Conservation (phyloP, 1,284 basidiomycete species). For the Cryptococcus floricola region DNA sequence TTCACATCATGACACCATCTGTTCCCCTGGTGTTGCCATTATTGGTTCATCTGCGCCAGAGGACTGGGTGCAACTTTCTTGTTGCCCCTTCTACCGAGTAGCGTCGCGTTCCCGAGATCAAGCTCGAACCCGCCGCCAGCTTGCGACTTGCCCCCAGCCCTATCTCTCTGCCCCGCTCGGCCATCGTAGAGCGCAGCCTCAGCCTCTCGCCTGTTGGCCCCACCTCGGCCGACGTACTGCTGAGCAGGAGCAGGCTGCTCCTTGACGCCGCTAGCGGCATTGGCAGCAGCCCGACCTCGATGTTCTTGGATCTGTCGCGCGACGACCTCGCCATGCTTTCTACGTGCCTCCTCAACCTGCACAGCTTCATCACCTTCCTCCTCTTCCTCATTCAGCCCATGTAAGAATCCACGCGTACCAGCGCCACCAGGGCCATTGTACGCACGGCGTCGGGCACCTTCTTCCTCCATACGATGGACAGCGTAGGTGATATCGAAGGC, state of each 20-base stretch:
- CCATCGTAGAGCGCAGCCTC: slow-evolving; percentile 59
- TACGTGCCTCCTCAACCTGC: slow-evolving; percentile 53
- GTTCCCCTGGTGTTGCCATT: no score
- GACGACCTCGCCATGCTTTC: slow-evolving; percentile 54
- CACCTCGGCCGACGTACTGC: slow-evolving; percentile 49
- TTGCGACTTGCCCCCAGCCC: slow-evolving; percentile 42
- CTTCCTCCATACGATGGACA: slow-evolving; percentile 98
- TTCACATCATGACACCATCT: no score
- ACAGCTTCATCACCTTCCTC: slow-evolving; percentile 61
- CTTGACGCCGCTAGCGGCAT: slow-evolving; percentile 49
- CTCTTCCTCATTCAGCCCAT: slow-evolving; percentile 88
- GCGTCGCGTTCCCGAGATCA: slow-evolving; percentile 74
- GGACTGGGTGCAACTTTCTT: slow-evolving; percentile 36
- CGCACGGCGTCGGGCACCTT: slow-evolving; percentile 78
- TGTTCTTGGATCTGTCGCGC: slow-evolving; percentile 49
- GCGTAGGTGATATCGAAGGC: slow-evolving; percentile 99
- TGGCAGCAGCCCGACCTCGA: slow-evolving; percentile 44
- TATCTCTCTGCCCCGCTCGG: slow-evolving; percentile 70
- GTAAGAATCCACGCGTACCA: slow-evolving; percentile 74
- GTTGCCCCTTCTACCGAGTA: slow-evolving; percentile 60
- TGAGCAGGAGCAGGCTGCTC: slow-evolving; percentile 42
- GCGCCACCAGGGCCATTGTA: slow-evolving; percentile 72
- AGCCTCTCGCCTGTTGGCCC: slow-evolving; percentile 52
- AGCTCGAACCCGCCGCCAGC: slow-evolving; percentile 62
- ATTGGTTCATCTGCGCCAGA: slow-evolving; percentile 9